Evolutionary conservation across 805 yeast species (phyloP), one percentile per base, ranked within the genome.

Genomic region (Saturnispora galanensis): DNA sequence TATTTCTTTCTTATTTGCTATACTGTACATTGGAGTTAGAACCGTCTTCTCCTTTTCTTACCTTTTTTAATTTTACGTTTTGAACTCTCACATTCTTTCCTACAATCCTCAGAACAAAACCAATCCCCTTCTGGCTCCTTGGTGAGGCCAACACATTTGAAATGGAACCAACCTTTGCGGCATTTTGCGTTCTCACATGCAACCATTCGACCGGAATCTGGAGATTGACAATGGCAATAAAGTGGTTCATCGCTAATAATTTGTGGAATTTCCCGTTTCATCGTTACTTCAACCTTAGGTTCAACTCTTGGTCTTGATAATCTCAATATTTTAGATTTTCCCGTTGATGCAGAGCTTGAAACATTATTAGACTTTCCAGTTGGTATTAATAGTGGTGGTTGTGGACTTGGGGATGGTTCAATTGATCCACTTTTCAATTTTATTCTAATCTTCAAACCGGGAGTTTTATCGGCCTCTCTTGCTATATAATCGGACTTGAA

Each of bases 171-270:
- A 60, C 87, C 96, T 31, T 30, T 40, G 52, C 71, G 79, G 68
- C 98, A 93, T 54, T 82, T 79, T 18, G 82, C 83, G 50, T 87
- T 84, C 59, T 90, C 98, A 65, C 98, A 90, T 0, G 93, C 97
- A 52, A 90, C 86, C 98, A 90, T 90, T 55, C 81, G 86, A 18
- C 98, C 98, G 54, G 67, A 70, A 1, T 77, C 70, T 1, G 70
- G 72, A n/a, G 73, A 69, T 37, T 67, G 65, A 52, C 81, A 76
- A 54, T 68, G 66, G 56, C 81, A 76, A 55, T 73, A 76, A 26
- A 41, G 37, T 36, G 49, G 57, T 33, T 52, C 47, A 9, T 21
- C 15, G 3, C 16, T 9, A 4, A n/a, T 50, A 1, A 46, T 55
- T n/a, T 47, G 49, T 10, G 44, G 48, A 10, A 49, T 54, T 12